Conservation (phyloP, 2,329 filamentous ascomycete genomes). For the Penicillium rolfsii region DNA sequence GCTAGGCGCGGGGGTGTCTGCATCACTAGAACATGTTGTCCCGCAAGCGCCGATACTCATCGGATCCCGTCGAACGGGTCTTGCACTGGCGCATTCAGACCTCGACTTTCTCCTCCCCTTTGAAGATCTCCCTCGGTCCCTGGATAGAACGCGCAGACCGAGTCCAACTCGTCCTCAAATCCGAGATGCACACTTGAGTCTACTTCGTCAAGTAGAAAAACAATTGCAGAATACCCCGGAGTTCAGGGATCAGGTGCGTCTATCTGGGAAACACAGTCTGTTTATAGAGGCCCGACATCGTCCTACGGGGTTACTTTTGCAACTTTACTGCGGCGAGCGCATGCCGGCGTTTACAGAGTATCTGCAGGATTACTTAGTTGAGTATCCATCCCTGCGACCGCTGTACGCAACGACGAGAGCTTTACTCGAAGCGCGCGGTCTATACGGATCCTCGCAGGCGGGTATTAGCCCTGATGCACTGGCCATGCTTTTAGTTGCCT, state of each 20-base stretch:
- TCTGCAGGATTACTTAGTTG: conserved; percentile 51
- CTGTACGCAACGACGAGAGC: conserved; percentile 57
- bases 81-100: conserved; percentile 58
- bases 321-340: conserved; percentile 54
- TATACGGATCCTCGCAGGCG: conserved; percentile 53
- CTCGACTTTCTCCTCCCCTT: conserved; percentile 55
- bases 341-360: conserved; percentile 45
- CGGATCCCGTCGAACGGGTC: conserved; percentile 58
- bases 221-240: conserved; percentile 26
- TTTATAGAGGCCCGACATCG: conserved; percentile 47
- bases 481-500: conserved; percentile 61
- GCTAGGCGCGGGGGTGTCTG: conserved; percentile 34
- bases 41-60: conserved; percentile 49
- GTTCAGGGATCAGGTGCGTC: conserved; percentile 26
- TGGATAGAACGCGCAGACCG: conserved; percentile 33
- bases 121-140: conserved; percentile 29
- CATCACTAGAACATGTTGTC: conserved; percentile 32
- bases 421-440: conserved; percentile 53
- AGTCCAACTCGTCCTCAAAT: conserved; percentile 41
- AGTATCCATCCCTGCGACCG: conserved; percentile 54
- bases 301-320: conserved; percentile 54
- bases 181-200: conserved; percentile 26
- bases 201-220: conserved; percentile 30
- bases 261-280: conserved; percentile 34
- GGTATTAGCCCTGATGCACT: conserved; percentile 59